Evolutionary conservation across 305 asterid genomes (phyloP), one percentile per base, ranked within the genome.

Genomic region (Solanum chacoense): DNA sequence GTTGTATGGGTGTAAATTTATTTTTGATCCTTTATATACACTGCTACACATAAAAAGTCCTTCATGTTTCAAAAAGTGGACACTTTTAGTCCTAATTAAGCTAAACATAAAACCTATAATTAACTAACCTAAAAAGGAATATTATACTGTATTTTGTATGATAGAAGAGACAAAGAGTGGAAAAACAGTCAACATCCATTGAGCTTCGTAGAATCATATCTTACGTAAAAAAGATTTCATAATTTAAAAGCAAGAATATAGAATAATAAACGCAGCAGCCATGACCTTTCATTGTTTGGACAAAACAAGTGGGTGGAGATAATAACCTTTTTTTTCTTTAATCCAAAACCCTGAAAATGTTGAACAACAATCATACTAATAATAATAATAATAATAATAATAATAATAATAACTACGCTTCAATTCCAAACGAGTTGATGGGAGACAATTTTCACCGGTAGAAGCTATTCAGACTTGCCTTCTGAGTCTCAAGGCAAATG

Each of bases 401-500:
- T 59, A 20, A 50, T 16, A 50, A 20, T 63, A 20, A 28, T 8
- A 16, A 74, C 26, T 18, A 18, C 2, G 6, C n/a, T 3, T 31
- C 24, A 31, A 14, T 73, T 32, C 2, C 24, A 31, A 73, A 31
- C 13, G 45, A n/a, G 45, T 40, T 40, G 45, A 40, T 40, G 0
- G 67, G 85, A 40, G 36, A 40, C 31, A 83, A 45, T 18, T 28
- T 81, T 42, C 38, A 42, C 5, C 29, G 11, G 59, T 13, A 38
- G 65, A 78, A 38, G 13, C 73, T 83, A 83, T 31, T 74, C 35
- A 93, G 16, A 59, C 88, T 90, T 89, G 35, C 93, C 94, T 89
- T 55, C 90, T 91, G 84, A 96, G 97, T 29, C 93, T 91, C 88
- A 95, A 90, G 13, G 96, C 90, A 88, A 95, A 95, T 12, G 91